Evolutionary conservation across 768 basidiomycete species (phyloP).

Genomic region (Paxillus involutus): DNA sequence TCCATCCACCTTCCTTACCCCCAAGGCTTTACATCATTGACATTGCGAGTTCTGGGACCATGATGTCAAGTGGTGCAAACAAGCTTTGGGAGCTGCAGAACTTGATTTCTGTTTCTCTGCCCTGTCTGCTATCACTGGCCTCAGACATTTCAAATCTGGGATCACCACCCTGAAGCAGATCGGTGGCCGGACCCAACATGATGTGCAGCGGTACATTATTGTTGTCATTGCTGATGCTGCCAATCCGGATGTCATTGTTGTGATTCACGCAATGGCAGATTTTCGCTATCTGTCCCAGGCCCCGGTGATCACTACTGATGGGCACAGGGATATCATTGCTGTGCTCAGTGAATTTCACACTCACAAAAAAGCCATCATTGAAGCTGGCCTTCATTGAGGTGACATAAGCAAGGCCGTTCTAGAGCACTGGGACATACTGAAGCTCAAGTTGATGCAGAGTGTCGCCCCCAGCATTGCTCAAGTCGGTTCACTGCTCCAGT

Average conservation of each 20-base stretch:
- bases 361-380: constrained; percentile 30
- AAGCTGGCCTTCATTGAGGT: constrained; percentile 26
- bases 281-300: constrained; percentile 29
- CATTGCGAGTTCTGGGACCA: constrained; percentile 33
- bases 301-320: constrained; percentile 3
- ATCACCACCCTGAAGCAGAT: constrained; percentile 27
- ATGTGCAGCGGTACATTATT: constrained; percentile 29
- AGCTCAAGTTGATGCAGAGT: constrained; percentile 39
- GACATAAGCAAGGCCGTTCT: constrained; percentile 16
- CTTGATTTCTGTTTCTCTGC: constrained; percentile 27
- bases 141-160: constrained; percentile 27
- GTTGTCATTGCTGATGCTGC: constrained; percentile 33
- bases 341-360: constrained; percentile 21
- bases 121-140: constrained; percentile 17
- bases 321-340: not conserved
- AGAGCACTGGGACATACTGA: constrained; percentile 39
- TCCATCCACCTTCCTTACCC: constrained; percentile 34
- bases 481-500: constrained; percentile 32
- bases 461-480: constrained; percentile 27
- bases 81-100: constrained; percentile 16
- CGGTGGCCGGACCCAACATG: constrained; percentile 26
- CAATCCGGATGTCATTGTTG: constrained; percentile 23
- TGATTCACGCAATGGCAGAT: constrained; percentile 35
- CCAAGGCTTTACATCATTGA: constrained; percentile 40
- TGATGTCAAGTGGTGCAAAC: constrained; percentile 19